Base-by-base conservation (phyloP, 2,329 filamentous ascomycete species). In the Aureobasidium zeae region DNA sequence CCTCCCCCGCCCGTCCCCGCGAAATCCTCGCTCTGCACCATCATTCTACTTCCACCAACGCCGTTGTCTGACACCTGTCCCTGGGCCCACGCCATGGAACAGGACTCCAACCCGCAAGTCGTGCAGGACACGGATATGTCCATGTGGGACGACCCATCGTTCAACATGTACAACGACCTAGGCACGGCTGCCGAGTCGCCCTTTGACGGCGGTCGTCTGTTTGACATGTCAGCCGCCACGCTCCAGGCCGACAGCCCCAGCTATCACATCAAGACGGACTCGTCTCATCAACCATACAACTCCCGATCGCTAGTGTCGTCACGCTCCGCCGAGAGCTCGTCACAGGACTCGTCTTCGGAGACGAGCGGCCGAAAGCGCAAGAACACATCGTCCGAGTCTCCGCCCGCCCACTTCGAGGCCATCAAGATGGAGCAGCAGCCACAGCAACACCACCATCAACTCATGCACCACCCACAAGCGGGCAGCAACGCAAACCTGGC, bases 321-420 rank as follows among this genome's bases (percentile, higher is more conserved):
- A 2, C 47, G 54, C 11, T 64, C 63, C 10, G 57, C 57, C 3
- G 63, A 66, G 42, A 65, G 58, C 50, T 66, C 63, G 4, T 61
- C 59, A 47, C 62, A 65, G 46, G 63, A 65, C 50, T 65, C 63
- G 13, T 57, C 63, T 4, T 66, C 63, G 8, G 63, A 66, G 44
- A 60, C 63, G 2, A 59, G 58, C 48, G 49, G 57, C 31, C 58
- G 61, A 12, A 66, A 66, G 55, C 56, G 62, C 26, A 65, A 65
- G 53, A 57, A 60, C n/a, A 60, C 58, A 17, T 59, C 59, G 15
- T 59, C 59, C 20, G 57, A 62, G 45, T 64, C 61, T 41, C 62
- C 63, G 44, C 55, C 57, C 3, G 47, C 51, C 6, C 52, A 50
- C 19, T 50, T 33, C 37, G 30, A 32, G 7, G 33, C 36, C 16